Conservation (phyloP, 306 rosid species). For the Ceratonia siliqua region DNA sequence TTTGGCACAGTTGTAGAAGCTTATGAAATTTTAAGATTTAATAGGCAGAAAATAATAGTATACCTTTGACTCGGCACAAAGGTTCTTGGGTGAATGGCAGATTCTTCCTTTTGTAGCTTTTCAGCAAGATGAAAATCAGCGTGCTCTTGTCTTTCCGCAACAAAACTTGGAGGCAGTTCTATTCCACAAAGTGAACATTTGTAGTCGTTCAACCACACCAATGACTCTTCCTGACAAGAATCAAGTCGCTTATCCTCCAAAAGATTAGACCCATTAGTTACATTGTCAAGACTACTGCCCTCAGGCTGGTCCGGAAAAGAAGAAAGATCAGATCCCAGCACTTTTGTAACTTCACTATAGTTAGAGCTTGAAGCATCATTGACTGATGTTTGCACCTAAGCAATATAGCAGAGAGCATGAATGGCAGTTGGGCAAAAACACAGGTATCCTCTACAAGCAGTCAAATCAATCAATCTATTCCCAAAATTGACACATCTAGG, state of each 20-base stretch:
- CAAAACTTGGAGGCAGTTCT: slow-evolving; percentile 79
- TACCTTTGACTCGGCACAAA: slow-evolving; percentile 52
- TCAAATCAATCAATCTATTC: slow-evolving; percentile 27
- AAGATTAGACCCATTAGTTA: slow-evolving; percentile 27
- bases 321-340: slow-evolving; percentile 38
- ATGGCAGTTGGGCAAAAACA: neutral
- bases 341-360: slow-evolving; percentile 21
- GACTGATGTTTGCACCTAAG: slow-evolving; percentile 36
- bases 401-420: slow-evolving; percentile 25
- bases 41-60: neutral
- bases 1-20: slow-evolving; percentile 7
- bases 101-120: slow-evolving; percentile 85
- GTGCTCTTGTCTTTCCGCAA: slow-evolving; percentile 86
- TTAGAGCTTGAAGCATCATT: slow-evolving; percentile 37
- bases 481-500: slow-evolving; percentile 29
- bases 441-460: neutral
- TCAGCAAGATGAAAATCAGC: slow-evolving; percentile 90
- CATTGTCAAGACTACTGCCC: slow-evolving; percentile 30
- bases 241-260: slow-evolving; percentile 31
- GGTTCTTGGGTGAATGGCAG: slow-evolving; percentile 44
- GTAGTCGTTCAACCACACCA: slow-evolving; percentile 76
- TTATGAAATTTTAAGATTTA: neutral
- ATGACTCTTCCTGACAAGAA: slow-evolving; percentile 40
- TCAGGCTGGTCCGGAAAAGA: slow-evolving; percentile 36
- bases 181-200: slow-evolving; percentile 81